Evolutionary conservation across 345 rosid genomes (phyloP).

Genomic region (Aquilaria malaccensis): DNA sequence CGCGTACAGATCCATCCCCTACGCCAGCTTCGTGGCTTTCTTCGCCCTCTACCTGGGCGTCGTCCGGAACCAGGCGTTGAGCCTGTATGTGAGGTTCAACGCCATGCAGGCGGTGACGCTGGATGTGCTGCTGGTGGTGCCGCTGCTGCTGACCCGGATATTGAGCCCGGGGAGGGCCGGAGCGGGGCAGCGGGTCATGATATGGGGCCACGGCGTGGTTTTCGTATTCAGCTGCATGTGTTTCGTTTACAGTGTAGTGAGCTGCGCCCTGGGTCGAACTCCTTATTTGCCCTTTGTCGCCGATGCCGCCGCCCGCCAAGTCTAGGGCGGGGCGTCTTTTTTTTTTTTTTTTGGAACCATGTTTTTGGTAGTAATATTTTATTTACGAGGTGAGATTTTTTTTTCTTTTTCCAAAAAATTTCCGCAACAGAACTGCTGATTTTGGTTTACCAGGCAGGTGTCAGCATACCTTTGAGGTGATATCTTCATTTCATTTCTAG

Average conservation of each 20-base stretch:
- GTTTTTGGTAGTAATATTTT: too few relatives aligned
- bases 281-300: constrained; percentile 83
- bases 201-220: constrained; percentile 68
- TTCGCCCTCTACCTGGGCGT: constrained; percentile 78
- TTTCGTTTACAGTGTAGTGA: constrained; percentile 50
- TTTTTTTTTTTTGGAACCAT: too few relatives aligned
- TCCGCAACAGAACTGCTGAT: too few relatives aligned
- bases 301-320: constrained; percentile 76
- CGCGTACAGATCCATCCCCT: constrained; percentile 74
- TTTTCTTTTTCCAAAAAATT: too few relatives aligned
- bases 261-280: constrained; percentile 59
- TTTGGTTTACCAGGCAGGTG: too few relatives aligned
- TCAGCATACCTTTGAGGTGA: too few relatives aligned
- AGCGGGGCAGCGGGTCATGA: constrained; percentile 45
- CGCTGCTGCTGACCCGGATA: constrained; percentile 51
- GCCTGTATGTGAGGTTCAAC: constrained; percentile 66
- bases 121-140: constrained; percentile 78
- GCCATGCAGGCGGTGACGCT: constrained; percentile 91
- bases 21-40: constrained; percentile 84
- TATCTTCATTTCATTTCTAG: too few relatives aligned
- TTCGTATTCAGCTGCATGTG: constrained; percentile 70
- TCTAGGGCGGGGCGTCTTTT: constrained; percentile 14
- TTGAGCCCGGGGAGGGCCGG: constrained; percentile 66
- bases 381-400: too few relatives aligned
- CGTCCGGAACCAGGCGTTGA: constrained; percentile 68